Conservation (phyloP, 1,139 yeast species). For the Kodamaea sp. region DNA sequence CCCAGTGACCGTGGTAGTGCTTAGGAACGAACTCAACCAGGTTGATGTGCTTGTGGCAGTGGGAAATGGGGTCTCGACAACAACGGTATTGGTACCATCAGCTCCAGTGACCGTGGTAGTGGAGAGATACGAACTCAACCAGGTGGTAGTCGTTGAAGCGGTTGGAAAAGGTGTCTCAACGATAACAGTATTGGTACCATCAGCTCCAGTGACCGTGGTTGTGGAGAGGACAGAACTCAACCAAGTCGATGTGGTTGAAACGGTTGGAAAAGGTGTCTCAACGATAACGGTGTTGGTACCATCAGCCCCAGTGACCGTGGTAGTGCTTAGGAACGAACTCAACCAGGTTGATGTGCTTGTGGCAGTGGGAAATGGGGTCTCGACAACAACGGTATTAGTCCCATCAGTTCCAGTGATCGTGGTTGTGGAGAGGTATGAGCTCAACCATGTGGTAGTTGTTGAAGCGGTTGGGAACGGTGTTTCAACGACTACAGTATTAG, state of each 20-base stretch:
- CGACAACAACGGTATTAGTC: no score
- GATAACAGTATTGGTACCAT: slow-evolving; percentile 16
- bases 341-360: slow-evolving; percentile 18
- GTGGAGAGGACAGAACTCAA: slow-evolving; percentile 13
- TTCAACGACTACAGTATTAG: slow-evolving; percentile 11
- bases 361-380: slow-evolving; percentile 16
- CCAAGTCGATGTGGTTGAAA: slow-evolving; percentile 19
- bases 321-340: no score
- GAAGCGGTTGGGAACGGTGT: slow-evolving; percentile 10
- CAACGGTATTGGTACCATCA: slow-evolving; percentile 17
- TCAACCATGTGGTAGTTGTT: slow-evolving; percentile 9
- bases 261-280: slow-evolving; percentile 16
- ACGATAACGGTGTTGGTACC: slow-evolving; percentile 11
- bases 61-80: slow-evolving; percentile 20
- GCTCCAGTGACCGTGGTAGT: slow-evolving; percentile 17
- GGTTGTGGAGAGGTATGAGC: slow-evolving; percentile 5
- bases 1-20: slow-evolving; percentile 14
- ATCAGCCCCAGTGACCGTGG: no score
- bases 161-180: slow-evolving; percentile 18
- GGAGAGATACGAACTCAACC: slow-evolving; percentile 10
- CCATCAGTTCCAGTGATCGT: no score
- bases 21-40: slow-evolving; percentile 15
- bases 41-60: slow-evolving; percentile 19
- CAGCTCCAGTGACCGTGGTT: slow-evolving; percentile 15
- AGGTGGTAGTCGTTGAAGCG: slow-evolving; percentile 11